Conservation (phyloP, 2,329 filamentous ascomycete genomes). For the Biscogniauxia sp. region DNA sequence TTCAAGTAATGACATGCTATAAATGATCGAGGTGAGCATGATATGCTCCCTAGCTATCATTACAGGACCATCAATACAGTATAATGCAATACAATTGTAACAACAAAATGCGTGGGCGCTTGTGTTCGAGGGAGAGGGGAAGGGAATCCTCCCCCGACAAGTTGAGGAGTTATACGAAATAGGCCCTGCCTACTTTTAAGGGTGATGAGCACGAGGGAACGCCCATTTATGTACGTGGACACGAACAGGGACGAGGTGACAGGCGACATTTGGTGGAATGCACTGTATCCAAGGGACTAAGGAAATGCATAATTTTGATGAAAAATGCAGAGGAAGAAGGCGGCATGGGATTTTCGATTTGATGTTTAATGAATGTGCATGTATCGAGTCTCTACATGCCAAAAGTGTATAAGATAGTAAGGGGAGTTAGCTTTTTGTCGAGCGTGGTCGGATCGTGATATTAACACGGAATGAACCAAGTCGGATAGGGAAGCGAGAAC, state of each 20-base stretch:
- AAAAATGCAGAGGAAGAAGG: background rate
- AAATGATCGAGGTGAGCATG: background rate
- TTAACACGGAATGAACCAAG: background rate
- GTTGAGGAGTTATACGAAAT: background rate
- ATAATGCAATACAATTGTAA: background rate
- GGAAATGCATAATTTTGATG: background rate
- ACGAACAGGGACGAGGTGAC: background rate
- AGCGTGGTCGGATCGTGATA: background rate
- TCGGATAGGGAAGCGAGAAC: too few relatives aligned
- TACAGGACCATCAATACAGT: background rate
- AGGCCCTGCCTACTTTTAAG: background rate
- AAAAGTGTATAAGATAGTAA: background rate
- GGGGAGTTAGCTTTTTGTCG: background rate
- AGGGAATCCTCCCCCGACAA: background rate
- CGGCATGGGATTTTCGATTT: background rate
- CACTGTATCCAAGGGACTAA: background rate
- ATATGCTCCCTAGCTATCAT: background rate
- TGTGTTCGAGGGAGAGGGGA: background rate
- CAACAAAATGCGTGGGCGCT: background rate
- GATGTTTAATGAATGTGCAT: background rate
- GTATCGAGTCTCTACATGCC: background rate
- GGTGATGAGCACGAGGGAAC: background rate
- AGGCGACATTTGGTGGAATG: background rate
- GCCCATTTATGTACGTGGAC: background rate
- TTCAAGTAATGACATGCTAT: background rate